Conservation (phyloP, 1,284 basidiomycete genomes). For the Inonotus obliquus region DNA sequence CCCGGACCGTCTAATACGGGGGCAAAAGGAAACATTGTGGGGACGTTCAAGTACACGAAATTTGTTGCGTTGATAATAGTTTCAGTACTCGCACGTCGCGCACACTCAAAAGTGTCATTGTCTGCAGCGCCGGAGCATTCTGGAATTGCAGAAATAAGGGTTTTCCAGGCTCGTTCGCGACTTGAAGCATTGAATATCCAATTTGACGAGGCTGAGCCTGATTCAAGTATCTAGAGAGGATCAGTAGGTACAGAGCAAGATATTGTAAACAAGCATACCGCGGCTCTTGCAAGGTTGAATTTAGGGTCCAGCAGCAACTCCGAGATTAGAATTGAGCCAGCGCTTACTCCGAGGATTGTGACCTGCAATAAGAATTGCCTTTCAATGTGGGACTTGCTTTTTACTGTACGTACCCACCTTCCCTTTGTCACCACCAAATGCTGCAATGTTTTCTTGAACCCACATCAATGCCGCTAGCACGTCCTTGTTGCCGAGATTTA, state of each 20-base stretch:
- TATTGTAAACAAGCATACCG: constrained; percentile 29
- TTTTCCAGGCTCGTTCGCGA: constrained; percentile 35
- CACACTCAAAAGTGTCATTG: constrained; percentile 36
- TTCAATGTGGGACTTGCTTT: neutral
- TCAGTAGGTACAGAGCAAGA: too few relatives aligned
- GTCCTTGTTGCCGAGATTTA: constrained; percentile 44
- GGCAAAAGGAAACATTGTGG: constrained; percentile 31
- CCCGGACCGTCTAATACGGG: constrained; percentile 40
- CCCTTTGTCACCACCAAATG: constrained; percentile 44
- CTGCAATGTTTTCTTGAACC: constrained; percentile 42
- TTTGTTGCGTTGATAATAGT: constrained; percentile 33
- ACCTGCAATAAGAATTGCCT: constrained; percentile 30
- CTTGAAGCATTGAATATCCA: constrained; percentile 30
- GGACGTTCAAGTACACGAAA: too few relatives aligned
- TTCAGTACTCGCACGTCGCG: constrained; percentile 33
- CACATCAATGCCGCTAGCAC: constrained; percentile 41
- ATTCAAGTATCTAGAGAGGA: constrained; percentile 53
- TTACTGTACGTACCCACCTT: constrained; percentile 34
- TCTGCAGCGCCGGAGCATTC: constrained; percentile 28
- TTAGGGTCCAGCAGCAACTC: constrained; percentile 39
- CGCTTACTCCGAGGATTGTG: constrained; percentile 51
- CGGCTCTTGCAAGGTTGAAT: constrained; percentile 38
- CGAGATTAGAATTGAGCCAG: constrained; percentile 44
- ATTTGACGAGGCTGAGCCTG: constrained; percentile 36
- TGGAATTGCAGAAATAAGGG: constrained; percentile 36